Percentiles rank a stretch among this genome's conserved stretches.
These are phyloP conservation scores for Populus simonii DNA, from an alignment of 345 rosid genomes.

Conservation along the genomic window DNA sequence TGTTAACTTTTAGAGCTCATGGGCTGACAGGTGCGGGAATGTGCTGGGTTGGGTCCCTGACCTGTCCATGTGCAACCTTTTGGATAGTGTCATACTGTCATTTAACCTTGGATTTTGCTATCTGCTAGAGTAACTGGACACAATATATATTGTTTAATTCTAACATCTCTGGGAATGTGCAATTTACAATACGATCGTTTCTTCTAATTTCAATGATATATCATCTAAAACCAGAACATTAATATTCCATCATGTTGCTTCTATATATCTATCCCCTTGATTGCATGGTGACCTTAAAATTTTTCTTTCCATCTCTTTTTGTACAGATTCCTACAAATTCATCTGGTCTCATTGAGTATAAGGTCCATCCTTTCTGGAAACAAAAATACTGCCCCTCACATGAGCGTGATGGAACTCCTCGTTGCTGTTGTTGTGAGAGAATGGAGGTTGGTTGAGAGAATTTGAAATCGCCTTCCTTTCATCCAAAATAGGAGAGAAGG, in stretches of 20 bases:
- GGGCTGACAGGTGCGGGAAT: too few species aligned
- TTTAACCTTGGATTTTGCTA: background rate
- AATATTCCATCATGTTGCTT: background rate
- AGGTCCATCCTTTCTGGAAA: slow-evolving; percentile 78
- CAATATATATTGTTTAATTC: background rate
- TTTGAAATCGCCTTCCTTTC: background rate
- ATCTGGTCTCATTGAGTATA: slow-evolving; percentile 65
- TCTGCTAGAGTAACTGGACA: background rate
- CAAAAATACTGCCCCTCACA: slow-evolving; percentile 95
- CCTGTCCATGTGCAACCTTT: too few species aligned
- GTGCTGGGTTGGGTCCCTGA: too few species aligned
- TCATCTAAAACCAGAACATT: background rate
- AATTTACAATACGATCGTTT: background rate
- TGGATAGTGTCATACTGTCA: too few species aligned
- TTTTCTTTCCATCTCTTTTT: background rate
- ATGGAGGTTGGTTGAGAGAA: slow-evolving; percentile 64
- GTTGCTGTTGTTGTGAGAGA: slow-evolving; percentile 78
- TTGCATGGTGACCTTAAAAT: background rate
- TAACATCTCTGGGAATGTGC: background rate
- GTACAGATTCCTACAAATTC: slow-evolving; percentile 68
- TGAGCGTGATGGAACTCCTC: slow-evolving; percentile 74
- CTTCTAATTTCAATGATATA: background rate
- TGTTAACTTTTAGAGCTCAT: too few species aligned
- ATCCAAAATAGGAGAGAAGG: background rate
- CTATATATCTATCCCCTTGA: background rate